A percentile compares a stretch with the other conserved stretches of the same genome.
Evolutionary conservation across 2,329 filamentous ascomycete genomes (phyloP).

Genomic region (Delphinella strobiligena): DNA sequence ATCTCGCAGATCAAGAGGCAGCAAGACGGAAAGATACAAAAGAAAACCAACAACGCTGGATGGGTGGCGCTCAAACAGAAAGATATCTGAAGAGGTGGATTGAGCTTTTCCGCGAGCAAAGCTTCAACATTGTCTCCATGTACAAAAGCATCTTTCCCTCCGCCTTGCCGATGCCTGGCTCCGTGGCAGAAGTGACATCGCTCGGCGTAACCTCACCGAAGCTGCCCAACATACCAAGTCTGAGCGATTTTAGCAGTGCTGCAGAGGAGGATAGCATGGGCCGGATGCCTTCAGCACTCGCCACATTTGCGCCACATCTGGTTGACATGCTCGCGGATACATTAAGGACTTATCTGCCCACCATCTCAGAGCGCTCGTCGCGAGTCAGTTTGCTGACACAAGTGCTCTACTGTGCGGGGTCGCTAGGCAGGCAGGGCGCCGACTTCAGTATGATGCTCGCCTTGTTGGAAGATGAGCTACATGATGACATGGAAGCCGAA

Average conservation of each 20-base stretch:
- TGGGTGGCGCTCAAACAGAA: conserved; percentile 86
- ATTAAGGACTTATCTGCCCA: conserved; percentile 63
- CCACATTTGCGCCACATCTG: conserved; percentile 75
- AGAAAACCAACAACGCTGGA: conserved; percentile 14
- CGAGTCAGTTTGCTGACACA: conserved; percentile 85
- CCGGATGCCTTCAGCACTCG: conserved; percentile 53
- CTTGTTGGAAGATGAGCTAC: conserved; percentile 36
- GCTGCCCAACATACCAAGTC: neutral
- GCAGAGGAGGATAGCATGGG: conserved; percentile 6
- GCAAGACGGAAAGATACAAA: conserved; percentile 25
- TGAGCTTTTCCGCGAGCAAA: conserved; percentile 95
- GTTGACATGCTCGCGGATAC: conserved; percentile 71
- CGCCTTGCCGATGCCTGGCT: conserved; percentile 31
- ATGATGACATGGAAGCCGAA: conserved; percentile 35
- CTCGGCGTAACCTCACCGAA: neutral
- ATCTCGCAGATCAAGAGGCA: conserved; percentile 80
- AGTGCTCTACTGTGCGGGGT: conserved; percentile 84
- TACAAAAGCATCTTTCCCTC: conserved; percentile 79
- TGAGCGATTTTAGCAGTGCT: neutral
- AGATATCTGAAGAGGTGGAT: conserved; percentile 90
- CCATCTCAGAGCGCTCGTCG: conserved; percentile 65
- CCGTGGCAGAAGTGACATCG: conserved; percentile 6
- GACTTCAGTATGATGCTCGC: conserved; percentile 88
- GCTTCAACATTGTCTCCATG: conserved; percentile 89
- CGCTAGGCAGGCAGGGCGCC: conserved; percentile 75